These are phyloP conservation scores for Trametopsis cervina DNA, from an alignment of 768 basidiomycete species.

Conservation along the genomic window DNA sequence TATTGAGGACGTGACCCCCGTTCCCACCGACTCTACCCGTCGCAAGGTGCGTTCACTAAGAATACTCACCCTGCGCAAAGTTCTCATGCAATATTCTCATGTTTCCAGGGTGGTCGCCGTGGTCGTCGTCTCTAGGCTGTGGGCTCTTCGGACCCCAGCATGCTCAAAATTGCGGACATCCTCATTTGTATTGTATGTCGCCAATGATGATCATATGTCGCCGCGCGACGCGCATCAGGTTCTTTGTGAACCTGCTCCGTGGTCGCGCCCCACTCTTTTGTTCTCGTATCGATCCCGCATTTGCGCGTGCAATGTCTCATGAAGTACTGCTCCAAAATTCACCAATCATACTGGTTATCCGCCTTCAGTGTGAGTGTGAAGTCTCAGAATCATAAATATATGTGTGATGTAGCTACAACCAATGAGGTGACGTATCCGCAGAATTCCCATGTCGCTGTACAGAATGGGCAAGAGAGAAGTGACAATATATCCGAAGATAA, in stretches of 20 bases:
- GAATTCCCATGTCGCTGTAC: no score
- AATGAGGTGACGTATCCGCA: no score
- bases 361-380: no score
- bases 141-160: constrained; percentile 8
- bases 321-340: no score
- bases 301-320: no score
- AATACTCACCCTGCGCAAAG: not conserved
- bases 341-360: no score
- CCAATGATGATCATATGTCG: constrained; percentile 54
- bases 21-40: constrained; percentile 95
- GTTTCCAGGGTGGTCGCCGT: constrained; percentile 87
- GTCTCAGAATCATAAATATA: no score
- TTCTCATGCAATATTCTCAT: constrained; percentile 1
- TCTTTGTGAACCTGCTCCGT: constrained; percentile 61
- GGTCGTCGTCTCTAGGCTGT: constrained; percentile 81
- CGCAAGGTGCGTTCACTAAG: constrained; percentile 64
- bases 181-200: constrained; percentile 31
- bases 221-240: constrained; percentile 83
- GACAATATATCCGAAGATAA: no score
- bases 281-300: constrained; percentile 1
- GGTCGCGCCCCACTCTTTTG: constrained; percentile 40
- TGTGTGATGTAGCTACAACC: no score
- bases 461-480: no score
- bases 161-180: constrained; percentile 24
- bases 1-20: constrained; percentile 97